Percentiles rank a stretch among this genome's conserved stretches.
Conservation (phyloP, 257 asterid species). For the Nicotiana tomentosiformis region DNA sequence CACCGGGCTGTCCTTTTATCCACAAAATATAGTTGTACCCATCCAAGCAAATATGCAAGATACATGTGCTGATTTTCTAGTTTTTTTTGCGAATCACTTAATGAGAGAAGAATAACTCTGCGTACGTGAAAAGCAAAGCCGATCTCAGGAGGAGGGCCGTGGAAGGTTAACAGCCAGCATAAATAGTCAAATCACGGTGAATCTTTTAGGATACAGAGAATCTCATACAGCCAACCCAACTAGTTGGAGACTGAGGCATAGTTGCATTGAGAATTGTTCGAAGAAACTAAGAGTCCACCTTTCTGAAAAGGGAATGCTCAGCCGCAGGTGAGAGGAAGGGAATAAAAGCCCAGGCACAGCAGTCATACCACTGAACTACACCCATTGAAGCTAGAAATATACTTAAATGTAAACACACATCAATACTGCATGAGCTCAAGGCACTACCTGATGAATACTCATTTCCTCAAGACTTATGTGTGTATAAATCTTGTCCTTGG, state of each 20-base stretch:
- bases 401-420: background rate
- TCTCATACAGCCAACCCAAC: background rate
- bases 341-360: background rate
- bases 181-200: background rate
- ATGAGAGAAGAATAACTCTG: background rate
- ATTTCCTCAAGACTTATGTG: slow-evolving; percentile 81
- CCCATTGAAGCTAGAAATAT: background rate
- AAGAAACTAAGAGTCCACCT: background rate
- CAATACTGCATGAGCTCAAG: slow-evolving; percentile 2
- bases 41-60: background rate
- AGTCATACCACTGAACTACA: background rate
- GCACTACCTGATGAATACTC: slow-evolving; percentile 66
- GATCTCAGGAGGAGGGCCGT: background rate
- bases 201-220: background rate
- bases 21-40: background rate
- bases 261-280: background rate
- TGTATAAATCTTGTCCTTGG: slow-evolving; percentile 71
- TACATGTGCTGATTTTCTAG: background rate
- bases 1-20: background rate
- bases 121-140: background rate
- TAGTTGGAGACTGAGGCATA: background rate
- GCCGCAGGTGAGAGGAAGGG: background rate
- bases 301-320: background rate
- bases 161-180: slow-evolving; percentile 1
- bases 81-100: background rate